These are phyloP conservation scores for Trametes cingulata DNA, from an alignment of 768 basidiomycete species.

Conservation along the genomic window DNA sequence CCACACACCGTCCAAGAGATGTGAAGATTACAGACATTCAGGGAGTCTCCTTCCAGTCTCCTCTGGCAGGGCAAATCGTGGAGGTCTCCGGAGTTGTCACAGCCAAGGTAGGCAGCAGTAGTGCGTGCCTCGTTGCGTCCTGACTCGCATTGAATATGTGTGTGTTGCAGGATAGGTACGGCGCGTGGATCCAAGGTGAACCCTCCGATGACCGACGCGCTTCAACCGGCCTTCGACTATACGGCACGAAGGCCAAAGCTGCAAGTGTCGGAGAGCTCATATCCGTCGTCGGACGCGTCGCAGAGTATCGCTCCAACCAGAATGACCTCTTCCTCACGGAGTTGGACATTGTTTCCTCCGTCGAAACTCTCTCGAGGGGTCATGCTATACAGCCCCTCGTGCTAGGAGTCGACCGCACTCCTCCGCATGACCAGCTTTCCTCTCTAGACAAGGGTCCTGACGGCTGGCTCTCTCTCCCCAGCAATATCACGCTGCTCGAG, in stretches of 20 bases:
- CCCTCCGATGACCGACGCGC: conserved; percentile 45
- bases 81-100: conserved; percentile 53
- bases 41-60: conserved; percentile 49
- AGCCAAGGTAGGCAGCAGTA: conserved; percentile 44
- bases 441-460: conserved; percentile 53
- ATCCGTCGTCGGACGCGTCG: conserved; percentile 45
- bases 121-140: background rate
- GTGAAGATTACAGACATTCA: conserved; percentile 46
- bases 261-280: conserved; percentile 49
- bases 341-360: conserved; percentile 44
- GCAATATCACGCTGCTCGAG: conserved; percentile 50
- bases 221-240: conserved; percentile 55
- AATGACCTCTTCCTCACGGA: conserved; percentile 55
- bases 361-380: conserved; percentile 45
- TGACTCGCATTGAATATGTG: background rate
- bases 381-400: conserved; percentile 50
- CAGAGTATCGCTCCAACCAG: conserved; percentile 50
- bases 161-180: conserved; percentile 39
- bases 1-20: background rate
- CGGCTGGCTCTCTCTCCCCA: conserved; percentile 57
- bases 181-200: conserved; percentile 51
- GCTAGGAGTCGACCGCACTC: conserved; percentile 52
- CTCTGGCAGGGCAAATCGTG: conserved; percentile 46
- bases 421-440: conserved; percentile 50
- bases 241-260: conserved; percentile 41